These are phyloP conservation scores for Talaromyces ruber DNA, from an alignment of 495 filamentous ascomycete species.

Conservation along the genomic window DNA sequence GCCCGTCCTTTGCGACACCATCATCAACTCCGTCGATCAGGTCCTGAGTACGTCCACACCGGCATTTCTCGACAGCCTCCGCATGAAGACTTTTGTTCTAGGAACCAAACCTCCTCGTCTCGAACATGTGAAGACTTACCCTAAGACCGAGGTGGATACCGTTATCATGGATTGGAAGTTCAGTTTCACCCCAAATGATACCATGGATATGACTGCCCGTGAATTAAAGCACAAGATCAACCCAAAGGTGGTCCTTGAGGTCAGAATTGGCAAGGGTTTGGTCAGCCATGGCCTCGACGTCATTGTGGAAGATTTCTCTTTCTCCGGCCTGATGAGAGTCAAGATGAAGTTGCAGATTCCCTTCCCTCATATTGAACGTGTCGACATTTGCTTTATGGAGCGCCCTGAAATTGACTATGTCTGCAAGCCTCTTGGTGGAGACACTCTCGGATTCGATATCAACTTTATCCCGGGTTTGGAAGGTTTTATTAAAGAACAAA, in stretches of 20 bases:
- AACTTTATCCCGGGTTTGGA: constrained; percentile 96
- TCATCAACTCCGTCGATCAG: constrained; percentile 90
- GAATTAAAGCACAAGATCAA: constrained; percentile 94
- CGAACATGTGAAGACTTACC: constrained; percentile 97
- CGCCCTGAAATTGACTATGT: constrained; percentile 82
- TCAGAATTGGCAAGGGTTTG: constrained; percentile 87
- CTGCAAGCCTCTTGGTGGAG: constrained; percentile 94
- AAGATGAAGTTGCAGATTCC: constrained; percentile 95
- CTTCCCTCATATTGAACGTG: constrained; percentile 88
- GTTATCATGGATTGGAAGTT: constrained; percentile 99
- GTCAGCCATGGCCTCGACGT: constrained; percentile 95
- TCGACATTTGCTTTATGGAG: constrained; percentile 83
- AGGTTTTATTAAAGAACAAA: constrained; percentile 88
- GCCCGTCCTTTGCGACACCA: constrained; percentile 81
- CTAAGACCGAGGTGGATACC: constrained; percentile 88
- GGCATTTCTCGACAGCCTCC: constrained; percentile 85
- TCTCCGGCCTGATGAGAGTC: constrained; percentile 86
- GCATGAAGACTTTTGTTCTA: constrained; percentile 82
- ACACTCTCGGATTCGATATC: constrained; percentile 94
- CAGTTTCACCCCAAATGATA: constrained; percentile 95
- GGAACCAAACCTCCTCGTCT: constrained; percentile 91
- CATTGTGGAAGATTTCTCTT: constrained; percentile 96
- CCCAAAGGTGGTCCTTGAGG: constrained; percentile 90
- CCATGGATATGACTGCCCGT: constrained; percentile 76
- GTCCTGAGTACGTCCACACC: constrained; percentile 87